Percentiles rank a stretch among this genome's conserved stretches.
Evolutionary conservation across 768 basidiomycete species (phyloP).

Genomic region (Tricholoma hemisulphureum): DNA sequence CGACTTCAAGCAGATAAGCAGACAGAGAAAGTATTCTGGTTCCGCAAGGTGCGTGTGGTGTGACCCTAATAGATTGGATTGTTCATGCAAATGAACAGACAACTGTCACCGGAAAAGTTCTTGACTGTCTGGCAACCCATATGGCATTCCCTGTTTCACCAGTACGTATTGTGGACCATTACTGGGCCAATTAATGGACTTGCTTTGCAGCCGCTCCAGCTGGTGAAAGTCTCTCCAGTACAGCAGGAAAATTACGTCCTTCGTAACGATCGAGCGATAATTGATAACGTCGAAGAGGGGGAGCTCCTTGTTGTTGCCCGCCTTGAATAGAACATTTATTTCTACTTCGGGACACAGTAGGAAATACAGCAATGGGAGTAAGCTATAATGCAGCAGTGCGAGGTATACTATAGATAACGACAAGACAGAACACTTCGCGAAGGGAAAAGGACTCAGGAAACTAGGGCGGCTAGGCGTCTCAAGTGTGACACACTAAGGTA

Average conservation of each 20-base stretch:
- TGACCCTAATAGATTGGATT: background rate
- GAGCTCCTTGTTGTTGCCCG: conserved; percentile 26
- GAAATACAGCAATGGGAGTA: conserved; percentile 38
- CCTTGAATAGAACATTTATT: conserved; percentile 3
- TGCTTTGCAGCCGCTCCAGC: conserved; percentile 38
- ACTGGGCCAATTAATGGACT: background rate
- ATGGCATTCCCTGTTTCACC: conserved; percentile 26
- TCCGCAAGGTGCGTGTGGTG: conserved; percentile 55
- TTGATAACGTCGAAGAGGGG: conserved; percentile 55
- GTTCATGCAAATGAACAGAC: conserved; percentile 37
- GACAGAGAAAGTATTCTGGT: conserved; percentile 59
- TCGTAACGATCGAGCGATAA: conserved; percentile 48
- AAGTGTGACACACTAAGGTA: conserved; percentile 89
- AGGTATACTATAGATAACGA: conserved; percentile 45
- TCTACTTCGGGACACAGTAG: conserved; percentile 6
- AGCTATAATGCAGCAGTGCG: conserved; percentile 41
- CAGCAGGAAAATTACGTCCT: conserved; percentile 27
- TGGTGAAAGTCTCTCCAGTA: conserved; percentile 32
- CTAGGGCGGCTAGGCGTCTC: conserved; percentile 81
- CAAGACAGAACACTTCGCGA: conserved; percentile 13
- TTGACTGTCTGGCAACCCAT: conserved; percentile 52
- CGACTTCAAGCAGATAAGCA: conserved; percentile 36
- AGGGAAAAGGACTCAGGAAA: conserved; percentile 50
- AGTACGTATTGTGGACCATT: conserved; percentile 26
- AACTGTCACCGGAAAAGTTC: conserved; percentile 54